These are phyloP conservation scores for Diaporthe ilicicola DNA, from an alignment of 2,329 filamentous ascomycete genomes.

Conservation along the genomic window DNA sequence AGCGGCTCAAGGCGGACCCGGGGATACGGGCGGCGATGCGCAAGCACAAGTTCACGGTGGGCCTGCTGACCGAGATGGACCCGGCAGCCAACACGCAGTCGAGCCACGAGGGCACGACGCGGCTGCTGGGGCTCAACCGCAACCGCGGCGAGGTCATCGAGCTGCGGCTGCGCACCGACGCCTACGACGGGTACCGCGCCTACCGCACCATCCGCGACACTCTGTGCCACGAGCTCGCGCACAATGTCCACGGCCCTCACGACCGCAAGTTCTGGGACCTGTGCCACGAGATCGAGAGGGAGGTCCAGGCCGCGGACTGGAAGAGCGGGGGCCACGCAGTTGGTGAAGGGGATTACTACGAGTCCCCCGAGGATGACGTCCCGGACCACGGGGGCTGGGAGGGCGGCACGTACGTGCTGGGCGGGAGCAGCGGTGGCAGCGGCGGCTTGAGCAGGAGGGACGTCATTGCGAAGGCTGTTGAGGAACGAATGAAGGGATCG, in stretches of 20 bases:
- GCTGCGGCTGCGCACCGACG: constrained; percentile 88
- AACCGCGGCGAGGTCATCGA: constrained; percentile 92
- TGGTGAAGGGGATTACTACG: constrained; percentile 69
- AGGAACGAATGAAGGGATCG: constrained; percentile 68
- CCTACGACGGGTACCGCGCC: constrained; percentile 91
- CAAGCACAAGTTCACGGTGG: constrained; percentile 84
- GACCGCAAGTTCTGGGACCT: constrained; percentile 90
- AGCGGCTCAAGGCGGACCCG: constrained; percentile 80
- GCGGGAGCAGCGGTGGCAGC: constrained; percentile 53
- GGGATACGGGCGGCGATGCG: constrained; percentile 87
- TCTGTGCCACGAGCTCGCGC: constrained; percentile 92
- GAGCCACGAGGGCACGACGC: constrained; percentile 75
- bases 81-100: constrained; percentile 78
- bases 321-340: constrained; percentile 73
- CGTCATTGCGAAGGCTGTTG: constrained; percentile 76
- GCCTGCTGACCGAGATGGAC: constrained; percentile 94
- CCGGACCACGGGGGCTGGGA: constrained; percentile 80
- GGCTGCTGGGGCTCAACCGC: constrained; percentile 85
- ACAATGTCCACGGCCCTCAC: constrained; percentile 88
- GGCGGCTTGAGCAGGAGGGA: constrained; percentile 71
- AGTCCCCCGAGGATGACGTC: constrained; percentile 57
- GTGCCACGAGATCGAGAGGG: constrained; percentile 85
- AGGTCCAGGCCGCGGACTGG: constrained; percentile 86
- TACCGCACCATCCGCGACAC: constrained; percentile 93
- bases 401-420: constrained; percentile 80